A percentile compares a stretch with the other conserved stretches of the same genome.
phyloP scores from a whole-genome alignment of 495 filamentous ascomycete genomes.

The Aspergillus nidulans region DNA sequence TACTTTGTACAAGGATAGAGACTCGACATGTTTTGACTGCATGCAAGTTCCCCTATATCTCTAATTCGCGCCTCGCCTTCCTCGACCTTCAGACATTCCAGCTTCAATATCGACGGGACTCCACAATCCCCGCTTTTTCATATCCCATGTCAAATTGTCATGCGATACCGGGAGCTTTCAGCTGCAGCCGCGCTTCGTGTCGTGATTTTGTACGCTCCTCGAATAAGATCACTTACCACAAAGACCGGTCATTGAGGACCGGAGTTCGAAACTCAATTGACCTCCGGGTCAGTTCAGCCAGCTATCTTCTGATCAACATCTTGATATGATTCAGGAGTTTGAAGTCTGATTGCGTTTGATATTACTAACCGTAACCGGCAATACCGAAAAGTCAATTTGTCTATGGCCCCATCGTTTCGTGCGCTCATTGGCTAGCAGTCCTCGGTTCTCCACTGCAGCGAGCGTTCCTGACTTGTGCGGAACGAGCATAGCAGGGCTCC shows the following conservation, averaged over 20 bases:
- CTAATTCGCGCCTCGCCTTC: background rate
- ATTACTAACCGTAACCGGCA: conserved; percentile 11
- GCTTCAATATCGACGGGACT: background rate
- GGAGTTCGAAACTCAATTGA: too few species aligned
- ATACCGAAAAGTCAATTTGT: conserved; percentile 16
- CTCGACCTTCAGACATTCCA: background rate
- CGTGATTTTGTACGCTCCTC: too few species aligned
- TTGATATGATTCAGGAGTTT: background rate
- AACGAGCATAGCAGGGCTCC: conserved; percentile 8
- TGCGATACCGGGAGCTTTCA: background rate
- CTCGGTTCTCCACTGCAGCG: conserved; percentile 25
- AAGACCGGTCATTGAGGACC: too few species aligned
- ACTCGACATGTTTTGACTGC: background rate
- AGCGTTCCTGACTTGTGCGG: conserved; percentile 30
- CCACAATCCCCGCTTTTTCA: background rate
- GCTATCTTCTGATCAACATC: background rate
- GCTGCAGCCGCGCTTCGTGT: background rate
- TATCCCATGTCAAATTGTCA: background rate
- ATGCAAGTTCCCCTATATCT: background rate
- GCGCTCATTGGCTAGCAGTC: conserved; percentile 16
- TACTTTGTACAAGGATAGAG: background rate
- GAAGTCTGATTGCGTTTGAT: background rate
- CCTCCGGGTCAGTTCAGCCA: too few species aligned
- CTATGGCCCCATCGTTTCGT: conserved; percentile 12
- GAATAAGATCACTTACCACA: too few species aligned